These are phyloP conservation scores for Cornus florida DNA, from an alignment of 148 eudicot species.

Conservation along the genomic window DNA sequence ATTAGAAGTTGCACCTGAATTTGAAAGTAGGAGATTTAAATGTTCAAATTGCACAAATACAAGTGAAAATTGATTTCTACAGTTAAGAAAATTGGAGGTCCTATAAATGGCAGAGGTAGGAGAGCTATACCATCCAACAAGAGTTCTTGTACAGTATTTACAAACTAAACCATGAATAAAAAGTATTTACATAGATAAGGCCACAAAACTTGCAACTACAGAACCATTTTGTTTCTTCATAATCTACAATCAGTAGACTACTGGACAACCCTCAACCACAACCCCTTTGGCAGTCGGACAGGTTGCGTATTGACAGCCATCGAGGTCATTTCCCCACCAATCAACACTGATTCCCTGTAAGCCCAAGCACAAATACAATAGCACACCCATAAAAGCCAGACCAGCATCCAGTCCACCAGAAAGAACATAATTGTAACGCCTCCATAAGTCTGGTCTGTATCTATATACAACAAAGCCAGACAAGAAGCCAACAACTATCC, in stretches of 20 bases:
- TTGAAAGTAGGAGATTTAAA: too few species aligned
- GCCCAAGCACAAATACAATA: conserved; percentile 80
- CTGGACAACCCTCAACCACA: conserved; percentile 64
- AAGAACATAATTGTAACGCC: conserved; percentile 73
- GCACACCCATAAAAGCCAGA: conserved; percentile 92
- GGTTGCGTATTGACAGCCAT: conserved; percentile 80
- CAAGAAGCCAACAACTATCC: conserved; percentile 79
- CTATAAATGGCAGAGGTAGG: too few species aligned
- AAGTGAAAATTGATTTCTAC: too few species aligned
- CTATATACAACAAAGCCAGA: conserved; percentile 79
- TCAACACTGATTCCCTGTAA: conserved; percentile 52
- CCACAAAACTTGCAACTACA: too few species aligned
- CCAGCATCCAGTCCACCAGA: conserved; percentile 97
- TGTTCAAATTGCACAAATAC: too few species aligned
- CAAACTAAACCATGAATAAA: too few species aligned
- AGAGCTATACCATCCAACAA: too few species aligned
- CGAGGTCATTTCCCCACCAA: conserved; percentile 99
- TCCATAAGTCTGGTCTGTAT: conserved; percentile 84
- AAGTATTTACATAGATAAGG: too few species aligned
- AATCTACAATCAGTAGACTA: conserved; percentile 25
- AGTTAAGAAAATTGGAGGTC: too few species aligned
- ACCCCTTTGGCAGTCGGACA: conserved; percentile 87
- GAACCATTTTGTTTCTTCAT: neutral
- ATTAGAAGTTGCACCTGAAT: too few species aligned
- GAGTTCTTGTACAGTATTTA: too few species aligned